phyloP scores from a whole-genome alignment of 83 land plant genomes.

The Picea abies region DNA sequence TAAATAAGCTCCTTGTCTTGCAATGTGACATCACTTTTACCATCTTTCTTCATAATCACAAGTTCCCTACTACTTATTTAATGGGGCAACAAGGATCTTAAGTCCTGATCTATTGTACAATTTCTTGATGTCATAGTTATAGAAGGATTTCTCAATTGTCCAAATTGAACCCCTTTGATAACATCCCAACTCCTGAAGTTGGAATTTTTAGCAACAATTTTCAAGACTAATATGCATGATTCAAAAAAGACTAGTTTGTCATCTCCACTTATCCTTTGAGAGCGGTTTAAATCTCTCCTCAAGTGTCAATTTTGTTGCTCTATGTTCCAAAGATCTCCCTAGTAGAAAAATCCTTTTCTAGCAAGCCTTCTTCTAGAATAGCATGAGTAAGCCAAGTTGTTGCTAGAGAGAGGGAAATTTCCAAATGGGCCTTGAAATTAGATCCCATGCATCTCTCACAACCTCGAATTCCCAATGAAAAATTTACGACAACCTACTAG shows the following conservation, averaged over 20 bases:
- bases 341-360: too few relatives aligned
- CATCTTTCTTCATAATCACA: background rate
- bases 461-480: background rate
- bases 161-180: background rate
- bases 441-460: too few relatives aligned
- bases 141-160: background rate
- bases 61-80: background rate
- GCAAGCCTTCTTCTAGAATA: too few relatives aligned
- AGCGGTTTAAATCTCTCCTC: too few relatives aligned
- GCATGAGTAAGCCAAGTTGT: too few relatives aligned
- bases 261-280: background rate
- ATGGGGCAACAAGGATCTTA: background rate
- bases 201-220: too few relatives aligned
- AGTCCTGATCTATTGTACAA: background rate
- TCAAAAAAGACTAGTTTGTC: background rate
- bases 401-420: too few relatives aligned
- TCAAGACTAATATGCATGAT: too few relatives aligned
- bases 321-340: too few relatives aligned
- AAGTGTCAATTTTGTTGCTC: too few relatives aligned
- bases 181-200: too few relatives aligned
- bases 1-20: background rate
- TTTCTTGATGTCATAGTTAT: background rate
- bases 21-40: background rate
- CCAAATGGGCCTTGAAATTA: too few relatives aligned
- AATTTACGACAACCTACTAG: background rate